Base-by-base conservation (phyloP, 805 yeast genomes). In the Wickerhamiella azyma region DNA sequence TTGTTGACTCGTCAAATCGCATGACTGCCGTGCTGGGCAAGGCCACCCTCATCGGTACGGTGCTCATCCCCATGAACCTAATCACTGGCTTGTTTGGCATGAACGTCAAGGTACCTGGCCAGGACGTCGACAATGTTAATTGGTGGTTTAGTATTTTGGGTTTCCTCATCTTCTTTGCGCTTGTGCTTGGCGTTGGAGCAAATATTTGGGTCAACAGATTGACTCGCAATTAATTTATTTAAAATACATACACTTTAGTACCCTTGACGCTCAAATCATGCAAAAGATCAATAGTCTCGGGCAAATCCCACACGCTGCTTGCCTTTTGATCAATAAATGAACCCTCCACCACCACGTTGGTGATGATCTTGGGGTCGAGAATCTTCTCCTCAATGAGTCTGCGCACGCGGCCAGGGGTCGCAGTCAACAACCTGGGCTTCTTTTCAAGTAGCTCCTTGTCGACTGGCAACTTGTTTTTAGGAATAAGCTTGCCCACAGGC, bases 81-180 rank as follows among this genome's bases (percentile, higher is more conserved):
- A 72, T 89, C 39, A 85, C 96, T 2, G 95, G 96, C 61, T 59
- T 88, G 52, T 89, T 89, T 64, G 96, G 96, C 57, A 89, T 89
- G 98, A 89, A 89, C 63, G 97, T 89, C 16, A 63, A 55, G 10
- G 82, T 89, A 26, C 96, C 96, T 0, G 96, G 96, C 26, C 64
- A 72, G 49, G 66, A 54, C 11, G 69, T 53, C 2, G 55, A 50
- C 1, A 66, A 64, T 38, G 62, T 71, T 35, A 74, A 67, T 2
- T 81, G 92, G 85, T 85, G 75, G 59, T 76, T 75, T 59, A 83
- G 84, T 37, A 77, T 80, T 49, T 57, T 79, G 6, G 83, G 78
- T 9, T 65, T 73, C 19, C 59, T 79, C 51, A 48, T 74, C 10
- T 51, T 64, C 4, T 46, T 73, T 38, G 71, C 69, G n/a, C 37